Base-by-base conservation (phyloP, 352 stramenopile genomes). In the Aphanomyces euteiches region DNA sequence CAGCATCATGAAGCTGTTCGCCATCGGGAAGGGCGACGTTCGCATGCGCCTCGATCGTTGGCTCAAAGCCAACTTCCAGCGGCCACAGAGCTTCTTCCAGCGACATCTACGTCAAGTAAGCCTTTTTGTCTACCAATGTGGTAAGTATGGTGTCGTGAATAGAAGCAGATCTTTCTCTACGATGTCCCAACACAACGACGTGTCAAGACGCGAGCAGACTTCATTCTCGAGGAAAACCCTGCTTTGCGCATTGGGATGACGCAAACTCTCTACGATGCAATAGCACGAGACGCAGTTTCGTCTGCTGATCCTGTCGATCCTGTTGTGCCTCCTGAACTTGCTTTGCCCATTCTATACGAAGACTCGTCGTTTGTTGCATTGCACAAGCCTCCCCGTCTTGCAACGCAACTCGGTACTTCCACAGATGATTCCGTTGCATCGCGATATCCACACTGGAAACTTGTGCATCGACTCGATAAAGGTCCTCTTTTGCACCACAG, bases 31-130 rank as follows among this genome's bases (percentile, higher is more conserved):
- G n/a, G 63, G 59, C 19, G 63, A 69, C 59, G 63, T 64, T 19
- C 48, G 47, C 21, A 69, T 69, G 63, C 63, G 63, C 63, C 37
- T 69, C 4, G 63, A 69, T 28, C 63, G 63, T 17, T 69, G 63
- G 63, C 63, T 69, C n/a, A 69, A 69, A 36, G 50, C 36, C 28
- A 47, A 61, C 47, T 69, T 69, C 50, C 41, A 69, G 34, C 63
- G 63, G 13, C 63, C 63, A 28, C 63, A 69, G 47, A 69, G 63
- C 63, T 69, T 69, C 63, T 69, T 69, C 50, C 63, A 69, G 50
- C 63, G 63, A 5, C 63, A 69, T 61, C 38, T 69, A 36, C 63
- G 63, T 15, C 36, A 69, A 36, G 63, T 69, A 28, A 5, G 63
- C 15, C 21, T n/a, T n/a, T 13, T 41, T 28, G 8, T 36, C 10